Conservation (phyloP, 331 rosid genomes). For the Acacia concinna region DNA sequence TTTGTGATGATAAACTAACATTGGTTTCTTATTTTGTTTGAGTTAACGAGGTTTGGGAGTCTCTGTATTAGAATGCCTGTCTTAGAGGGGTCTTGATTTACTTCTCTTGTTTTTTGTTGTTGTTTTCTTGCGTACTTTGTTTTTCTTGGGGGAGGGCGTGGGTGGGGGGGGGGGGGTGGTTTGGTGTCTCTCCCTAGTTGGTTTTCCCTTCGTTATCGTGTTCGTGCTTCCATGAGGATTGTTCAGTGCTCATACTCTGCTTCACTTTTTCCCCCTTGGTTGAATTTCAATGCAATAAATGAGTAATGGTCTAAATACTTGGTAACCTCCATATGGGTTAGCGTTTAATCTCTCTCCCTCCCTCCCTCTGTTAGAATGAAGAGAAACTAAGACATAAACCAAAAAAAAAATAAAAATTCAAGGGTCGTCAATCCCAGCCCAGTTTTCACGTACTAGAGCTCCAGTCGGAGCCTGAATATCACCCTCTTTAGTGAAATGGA, state of each 20-base stretch:
- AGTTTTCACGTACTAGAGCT: background rate
- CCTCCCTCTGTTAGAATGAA: background rate
- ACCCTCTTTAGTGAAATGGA: background rate
- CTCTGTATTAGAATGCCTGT: too few species aligned
- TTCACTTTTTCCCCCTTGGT: background rate
- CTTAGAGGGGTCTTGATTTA: too few species aligned
- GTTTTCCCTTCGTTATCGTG: background rate
- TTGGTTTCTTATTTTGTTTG: background rate
- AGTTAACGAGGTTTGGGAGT: slow-evolving; percentile 11
- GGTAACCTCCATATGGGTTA: background rate
- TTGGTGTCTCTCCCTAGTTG: background rate
- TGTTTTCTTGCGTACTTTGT: too few species aligned
- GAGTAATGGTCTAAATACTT: background rate
- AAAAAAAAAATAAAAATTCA: background rate
- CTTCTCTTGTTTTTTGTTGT: too few species aligned
- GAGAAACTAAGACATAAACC: background rate
- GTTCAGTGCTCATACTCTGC: background rate
- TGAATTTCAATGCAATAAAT: background rate
- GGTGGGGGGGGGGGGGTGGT: too few species aligned
- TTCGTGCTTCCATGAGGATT: background rate
- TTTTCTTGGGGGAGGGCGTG: too few species aligned
- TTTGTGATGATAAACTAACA: background rate
- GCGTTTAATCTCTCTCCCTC: background rate
- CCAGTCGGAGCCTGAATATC: background rate
- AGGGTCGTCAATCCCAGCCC: background rate